phyloP scores from a whole-genome alignment of 371 early-diverging fungal species.

The Syncephalastrum monosporum region DNA sequence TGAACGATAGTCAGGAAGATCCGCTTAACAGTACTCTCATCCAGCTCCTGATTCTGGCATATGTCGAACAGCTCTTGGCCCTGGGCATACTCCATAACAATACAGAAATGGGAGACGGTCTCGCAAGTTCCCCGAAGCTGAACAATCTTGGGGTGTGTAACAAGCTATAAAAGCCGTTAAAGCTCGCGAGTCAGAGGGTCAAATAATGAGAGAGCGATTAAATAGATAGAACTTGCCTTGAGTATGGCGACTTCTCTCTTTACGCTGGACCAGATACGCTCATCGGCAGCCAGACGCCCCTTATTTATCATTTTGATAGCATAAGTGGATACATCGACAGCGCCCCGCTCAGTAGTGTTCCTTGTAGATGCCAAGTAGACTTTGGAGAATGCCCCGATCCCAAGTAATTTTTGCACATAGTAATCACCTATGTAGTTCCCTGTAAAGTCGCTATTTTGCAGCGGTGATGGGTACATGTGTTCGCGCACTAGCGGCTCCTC shows the following conservation, averaged over 20 bases:
- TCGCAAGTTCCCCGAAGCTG: slow-evolving; percentile 70
- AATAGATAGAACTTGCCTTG: slow-evolving; percentile 21
- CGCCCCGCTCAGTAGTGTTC: slow-evolving; percentile 5
- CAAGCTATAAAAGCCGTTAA: slow-evolving; percentile 28
- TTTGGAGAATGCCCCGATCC: slow-evolving; percentile 48
- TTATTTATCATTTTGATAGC: slow-evolving; percentile 49
- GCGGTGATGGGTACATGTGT: slow-evolving; percentile 19
- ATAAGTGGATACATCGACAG: slow-evolving; percentile 7
- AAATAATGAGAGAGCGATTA: neutral
- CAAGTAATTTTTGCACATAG: slow-evolving; percentile 28
- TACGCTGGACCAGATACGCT: slow-evolving; percentile 42
- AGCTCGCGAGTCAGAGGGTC: too few species aligned
- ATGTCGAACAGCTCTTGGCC: slow-evolving; percentile 67
- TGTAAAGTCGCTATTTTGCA: slow-evolving; percentile 21
- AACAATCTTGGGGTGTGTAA: slow-evolving; percentile 71
- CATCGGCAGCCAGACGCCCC: slow-evolving; percentile 32
- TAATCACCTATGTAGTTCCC: slow-evolving; percentile 36
- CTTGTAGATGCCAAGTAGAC: slow-evolving; percentile 33
- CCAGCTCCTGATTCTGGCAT: slow-evolving; percentile 53
- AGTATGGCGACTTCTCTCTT: slow-evolving; percentile 48
- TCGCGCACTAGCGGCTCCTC: slow-evolving; percentile 9
- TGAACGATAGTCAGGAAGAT: slow-evolving; percentile 54
- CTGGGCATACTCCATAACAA: slow-evolving; percentile 65
- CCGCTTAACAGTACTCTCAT: slow-evolving; percentile 30
- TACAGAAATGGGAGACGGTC: slow-evolving; percentile 59